Conservation (phyloP, 1,284 basidiomycete genomes). For the Melampsora americana region DNA sequence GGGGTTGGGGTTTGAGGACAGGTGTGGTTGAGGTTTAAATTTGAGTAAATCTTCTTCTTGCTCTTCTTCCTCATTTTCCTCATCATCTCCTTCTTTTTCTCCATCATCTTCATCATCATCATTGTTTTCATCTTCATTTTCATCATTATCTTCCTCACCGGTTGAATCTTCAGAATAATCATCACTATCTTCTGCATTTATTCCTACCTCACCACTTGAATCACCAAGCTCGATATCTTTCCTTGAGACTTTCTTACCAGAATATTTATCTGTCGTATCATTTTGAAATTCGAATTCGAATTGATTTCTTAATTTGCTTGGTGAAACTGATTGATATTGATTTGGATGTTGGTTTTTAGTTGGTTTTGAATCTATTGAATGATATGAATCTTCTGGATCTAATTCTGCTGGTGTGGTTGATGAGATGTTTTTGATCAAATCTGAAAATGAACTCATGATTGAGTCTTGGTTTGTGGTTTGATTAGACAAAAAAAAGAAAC, state of each 20-base stretch:
- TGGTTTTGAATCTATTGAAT: slow-evolving; percentile 31
- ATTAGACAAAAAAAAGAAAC: too few relatives aligned
- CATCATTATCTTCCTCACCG: not conserved
- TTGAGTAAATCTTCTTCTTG: not conserved
- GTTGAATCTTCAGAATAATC: not conserved
- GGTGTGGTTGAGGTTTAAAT: slow-evolving; percentile 44
- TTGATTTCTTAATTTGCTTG: slow-evolving; percentile 13
- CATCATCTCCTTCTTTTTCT: not conserved
- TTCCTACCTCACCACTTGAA: not conserved
- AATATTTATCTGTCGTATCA: not conserved
- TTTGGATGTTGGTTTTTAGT: not conserved
- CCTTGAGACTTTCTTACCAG: slow-evolving; percentile 6
- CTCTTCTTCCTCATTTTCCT: too few relatives aligned
- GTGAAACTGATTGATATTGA: not conserved
- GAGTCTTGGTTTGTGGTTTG: not conserved
- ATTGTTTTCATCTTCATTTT: slow-evolving; percentile 7
- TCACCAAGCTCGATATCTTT: slow-evolving; percentile 18
- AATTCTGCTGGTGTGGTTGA: slow-evolving; percentile 19
- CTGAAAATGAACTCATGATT: slow-evolving; percentile 21
- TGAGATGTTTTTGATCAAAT: slow-evolving; percentile 23
- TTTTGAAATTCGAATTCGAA: not conserved
- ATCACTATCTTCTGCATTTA: not conserved
- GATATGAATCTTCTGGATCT: slow-evolving; percentile 40
- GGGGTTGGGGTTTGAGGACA: not conserved
- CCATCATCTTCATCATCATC: not conserved